Base-by-base conservation (phyloP, 2,329 filamentous ascomycete species). In the Talaromyces piceae region DNA sequence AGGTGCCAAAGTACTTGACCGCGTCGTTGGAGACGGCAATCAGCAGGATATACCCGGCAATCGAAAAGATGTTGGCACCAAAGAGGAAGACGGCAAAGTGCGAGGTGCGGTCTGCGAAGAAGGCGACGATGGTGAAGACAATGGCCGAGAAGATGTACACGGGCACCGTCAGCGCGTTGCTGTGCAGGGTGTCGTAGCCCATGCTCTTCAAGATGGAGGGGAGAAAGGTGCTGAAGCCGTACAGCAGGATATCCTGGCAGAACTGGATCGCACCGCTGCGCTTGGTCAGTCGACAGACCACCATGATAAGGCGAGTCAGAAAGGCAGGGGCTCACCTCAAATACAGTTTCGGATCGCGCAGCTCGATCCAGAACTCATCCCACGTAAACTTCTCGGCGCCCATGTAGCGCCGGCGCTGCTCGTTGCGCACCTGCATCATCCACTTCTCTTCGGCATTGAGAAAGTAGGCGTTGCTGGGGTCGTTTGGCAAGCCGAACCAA, bases 161-260 rank as follows among this genome's bases (percentile, higher is more conserved):
- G 0, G 79, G 79, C 1, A 81, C 76, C 3, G 77, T 81, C 28
- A 81, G 65, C 30, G 77, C 73, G 51, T 82, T 77, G 9, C 74
- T 73, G 56, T 76, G 66, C 18, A 80, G 64, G n/a, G 69, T 70
- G 31, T 68, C 63, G 57, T 78, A 80, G 2, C 77, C 77, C 62
- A 80, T 74, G 27, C 68, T 69, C 39, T 71, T 67, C 45, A 82
- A 67, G 56, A 83, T 81, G 1, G 74, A 74, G 2, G 80, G 80
- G 3, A 81, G 64, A 59, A 82, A 82, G 8, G 77, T 81, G 56
- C 72, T 76, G 61, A 81, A 80, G n/a, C 77, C 78, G 58, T 79
- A 81, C 0, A 78, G 67, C 41, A 77, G 63, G 23, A 77, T 75
- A 52, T 78, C 74, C 52, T 76, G 72, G 47, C 74, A 78, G 59